Percentiles rank a stretch among this genome's conserved stretches.
Conservation (phyloP, 768 basidiomycete genomes). For the Trametes elegans region DNA sequence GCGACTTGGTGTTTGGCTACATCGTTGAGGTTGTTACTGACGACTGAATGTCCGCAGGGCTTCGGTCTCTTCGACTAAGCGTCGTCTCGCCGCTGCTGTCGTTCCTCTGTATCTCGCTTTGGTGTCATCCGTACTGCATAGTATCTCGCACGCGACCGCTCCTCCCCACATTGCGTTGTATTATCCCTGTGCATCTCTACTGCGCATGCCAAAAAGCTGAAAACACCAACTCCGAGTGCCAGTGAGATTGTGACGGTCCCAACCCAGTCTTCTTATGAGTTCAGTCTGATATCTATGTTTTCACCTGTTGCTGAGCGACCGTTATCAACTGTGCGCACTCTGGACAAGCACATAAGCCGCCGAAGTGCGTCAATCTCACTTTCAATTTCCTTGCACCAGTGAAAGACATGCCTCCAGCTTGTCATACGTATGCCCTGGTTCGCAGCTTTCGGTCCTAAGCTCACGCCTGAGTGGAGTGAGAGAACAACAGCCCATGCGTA, state of each 20-base stretch:
- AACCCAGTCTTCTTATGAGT: background rate
- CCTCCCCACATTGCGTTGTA: slow-evolving; percentile 17
- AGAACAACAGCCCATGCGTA: too few relatives aligned
- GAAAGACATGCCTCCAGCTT: too few relatives aligned
- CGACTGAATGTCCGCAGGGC: slow-evolving; percentile 52
- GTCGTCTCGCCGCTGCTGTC: background rate
- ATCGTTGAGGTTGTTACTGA: background rate
- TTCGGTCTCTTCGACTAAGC: slow-evolving; percentile 92
- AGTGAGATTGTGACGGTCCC: background rate
- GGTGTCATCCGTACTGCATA: slow-evolving; percentile 16
- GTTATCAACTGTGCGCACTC: too few relatives aligned
- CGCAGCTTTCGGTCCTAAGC: too few relatives aligned
- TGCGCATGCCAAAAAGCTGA: slow-evolving; percentile 15
- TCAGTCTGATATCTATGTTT: background rate
- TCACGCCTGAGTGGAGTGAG: too few relatives aligned
- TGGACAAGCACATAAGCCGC: too few relatives aligned
- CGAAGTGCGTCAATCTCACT: too few relatives aligned
- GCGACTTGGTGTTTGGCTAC: slow-evolving; percentile 25
- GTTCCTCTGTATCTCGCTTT: slow-evolving; percentile 1
- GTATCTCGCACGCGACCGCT: slow-evolving; percentile 14
- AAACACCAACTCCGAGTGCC: slow-evolving; percentile 5
- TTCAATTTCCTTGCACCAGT: too few relatives aligned
- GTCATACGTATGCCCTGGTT: too few relatives aligned
- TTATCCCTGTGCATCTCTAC: slow-evolving; percentile 8
- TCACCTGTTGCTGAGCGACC: too few relatives aligned